phyloP scores from a whole-genome alignment of 2,329 filamentous ascomycete species.

The Talaromyces sp. region DNA sequence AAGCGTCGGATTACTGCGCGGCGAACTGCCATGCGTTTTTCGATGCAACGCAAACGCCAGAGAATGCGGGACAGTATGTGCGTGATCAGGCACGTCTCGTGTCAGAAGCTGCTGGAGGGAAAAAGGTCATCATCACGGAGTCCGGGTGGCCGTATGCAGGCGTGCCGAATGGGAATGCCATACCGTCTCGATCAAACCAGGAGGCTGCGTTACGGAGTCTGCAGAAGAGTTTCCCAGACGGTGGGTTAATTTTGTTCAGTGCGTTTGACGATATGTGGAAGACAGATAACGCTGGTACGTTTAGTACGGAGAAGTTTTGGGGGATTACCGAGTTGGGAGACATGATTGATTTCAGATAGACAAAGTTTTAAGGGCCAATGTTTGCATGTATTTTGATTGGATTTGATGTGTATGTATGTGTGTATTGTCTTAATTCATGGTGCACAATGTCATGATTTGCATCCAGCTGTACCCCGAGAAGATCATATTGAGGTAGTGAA shows the following conservation, averaged over 20 bases:
- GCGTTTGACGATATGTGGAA: constrained; percentile 82
- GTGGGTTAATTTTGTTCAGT: constrained; percentile 64
- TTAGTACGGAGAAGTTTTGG: constrained; percentile 72
- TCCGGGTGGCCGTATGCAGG: constrained; percentile 78
- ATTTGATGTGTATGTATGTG: neutral
- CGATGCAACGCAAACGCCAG: constrained; percentile 57
- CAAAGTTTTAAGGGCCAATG: neutral
- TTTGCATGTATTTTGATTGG: neutral
- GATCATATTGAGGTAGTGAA: neutral
- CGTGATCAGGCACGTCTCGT: constrained; percentile 49
- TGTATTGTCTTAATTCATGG: neutral
- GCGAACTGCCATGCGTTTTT: constrained; percentile 85
- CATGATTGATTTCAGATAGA: neutral
- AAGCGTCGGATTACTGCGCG: constrained; percentile 70
- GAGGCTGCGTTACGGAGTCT: constrained; percentile 60
- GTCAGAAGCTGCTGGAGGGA: constrained; percentile 41
- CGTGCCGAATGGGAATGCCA: constrained; percentile 58
- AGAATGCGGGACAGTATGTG: constrained; percentile 64
- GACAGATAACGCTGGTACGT: constrained; percentile 55
- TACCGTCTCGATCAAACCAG: constrained; percentile 66
- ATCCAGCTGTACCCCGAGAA: neutral
- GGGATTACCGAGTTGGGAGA: constrained; percentile 37
- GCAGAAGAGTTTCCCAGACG: constrained; percentile 50
- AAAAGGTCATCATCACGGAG: constrained; percentile 71
- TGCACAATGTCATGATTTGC: neutral